Evolutionary conservation across 768 basidiomycete genomes (phyloP).

Genomic region (Vararia minispora): DNA sequence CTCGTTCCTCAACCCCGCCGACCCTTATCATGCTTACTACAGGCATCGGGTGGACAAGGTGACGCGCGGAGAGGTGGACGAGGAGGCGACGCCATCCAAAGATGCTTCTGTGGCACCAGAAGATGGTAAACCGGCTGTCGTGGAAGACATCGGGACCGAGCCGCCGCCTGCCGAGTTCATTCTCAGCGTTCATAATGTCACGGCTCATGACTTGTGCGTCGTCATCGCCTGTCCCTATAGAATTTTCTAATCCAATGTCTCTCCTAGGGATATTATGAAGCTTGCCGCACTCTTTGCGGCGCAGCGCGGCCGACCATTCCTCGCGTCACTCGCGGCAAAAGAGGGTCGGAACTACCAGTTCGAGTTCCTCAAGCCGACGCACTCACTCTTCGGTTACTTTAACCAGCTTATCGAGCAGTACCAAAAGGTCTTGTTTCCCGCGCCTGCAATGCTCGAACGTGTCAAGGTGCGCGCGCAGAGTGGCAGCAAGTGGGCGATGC

Average conservation of each 20-base stretch:
- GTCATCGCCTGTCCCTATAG: too few relatives aligned
- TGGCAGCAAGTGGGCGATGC: conserved; percentile 62
- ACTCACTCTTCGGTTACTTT: conserved; percentile 94
- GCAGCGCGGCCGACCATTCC: conserved; percentile 77
- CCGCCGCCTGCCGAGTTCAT: conserved; percentile 78
- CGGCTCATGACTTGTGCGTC: conserved; percentile 83
- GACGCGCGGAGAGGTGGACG: conserved; percentile 59
- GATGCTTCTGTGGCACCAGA: background rate
- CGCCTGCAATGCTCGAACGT: conserved; percentile 58
- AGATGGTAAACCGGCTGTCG: conserved; percentile 6
- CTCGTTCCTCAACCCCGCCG: conserved; percentile 92
- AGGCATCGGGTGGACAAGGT: conserved; percentile 83
- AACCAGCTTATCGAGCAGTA: conserved; percentile 97
- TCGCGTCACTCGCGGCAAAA: conserved; percentile 70
- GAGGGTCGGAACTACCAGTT: conserved; percentile 98
- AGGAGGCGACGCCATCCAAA: conserved; percentile 40
- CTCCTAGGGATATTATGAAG: conserved; percentile 84
- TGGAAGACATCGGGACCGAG: conserved; percentile 57
- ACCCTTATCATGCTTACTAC: conserved; percentile 99
- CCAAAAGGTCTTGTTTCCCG: conserved; percentile 78
- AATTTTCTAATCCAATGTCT: too few relatives aligned
- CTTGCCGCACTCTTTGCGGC: conserved; percentile 95
- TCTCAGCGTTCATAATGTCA: conserved; percentile 79
- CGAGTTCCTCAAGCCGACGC: conserved; percentile 91
- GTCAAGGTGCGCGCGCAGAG: conserved; percentile 56